Base-by-base conservation (phyloP, 2,329 filamentous ascomycete species). In the Cladosporium sp. region DNA sequence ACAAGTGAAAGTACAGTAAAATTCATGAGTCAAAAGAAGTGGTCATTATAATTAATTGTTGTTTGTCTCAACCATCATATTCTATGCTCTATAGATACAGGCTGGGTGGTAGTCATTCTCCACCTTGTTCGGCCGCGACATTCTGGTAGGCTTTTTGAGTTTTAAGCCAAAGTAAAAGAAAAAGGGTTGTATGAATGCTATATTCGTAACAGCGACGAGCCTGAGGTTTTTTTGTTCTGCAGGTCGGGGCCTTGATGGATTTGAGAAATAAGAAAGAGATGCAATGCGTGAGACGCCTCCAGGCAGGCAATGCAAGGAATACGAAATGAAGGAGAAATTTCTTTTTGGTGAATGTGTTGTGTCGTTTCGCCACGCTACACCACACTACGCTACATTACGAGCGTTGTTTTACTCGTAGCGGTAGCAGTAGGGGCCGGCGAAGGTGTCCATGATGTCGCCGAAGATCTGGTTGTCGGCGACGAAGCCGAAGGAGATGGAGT, bases 401-500 rank as follows among this genome's bases (percentile, higher is more conserved):
- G 45, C 32, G 32, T 11, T 7, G 15, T 27, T 39, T 36, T 50
- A 43, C 43, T 49, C 43, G 35, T 52, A 55, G 11, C 50, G 48
- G 43, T 53, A 53, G 52, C 52, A 53, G 52, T 52, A 53, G 11
- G 42, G 49, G 19, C 52, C 52, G 33, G 19, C 33, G 42, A 51
- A 51, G 22, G 42, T 53, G 38, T 51, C 49, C 52, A 53, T 53
- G 27, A 53, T 8, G 29, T 51, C 42, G 19, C 41, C 38, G 43
- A 53, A 50, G 18, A 36, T 39, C 36, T 46, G 36, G 40, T 53
- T 43, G 18, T 46, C 29, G 25, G 52, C 49, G 33, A 53, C 38
- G 30, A 46, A 50, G 30, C 49, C 52, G 40, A 53, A 51, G 29
- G 42, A 36, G 30, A 76, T 54, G 0, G 58, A 52, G 33, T 72